Evolutionary conservation across 345 rosid genomes (phyloP), one percentile per base, ranked within the genome.

Genomic region (Syzygium grande): DNA sequence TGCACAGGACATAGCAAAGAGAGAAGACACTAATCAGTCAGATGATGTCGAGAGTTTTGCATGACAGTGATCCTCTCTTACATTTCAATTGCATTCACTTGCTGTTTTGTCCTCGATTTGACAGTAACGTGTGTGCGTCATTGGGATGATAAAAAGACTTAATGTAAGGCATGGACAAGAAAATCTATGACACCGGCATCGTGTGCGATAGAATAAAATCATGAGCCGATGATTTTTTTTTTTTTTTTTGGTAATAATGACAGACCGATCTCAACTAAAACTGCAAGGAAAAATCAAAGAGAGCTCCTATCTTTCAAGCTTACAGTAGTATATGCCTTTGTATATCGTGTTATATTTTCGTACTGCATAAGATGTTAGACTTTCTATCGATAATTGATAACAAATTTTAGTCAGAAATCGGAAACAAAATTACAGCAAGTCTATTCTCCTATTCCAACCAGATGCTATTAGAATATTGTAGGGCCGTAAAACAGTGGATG

Each of bases 1-100:
- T 95, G 94, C 93, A 85, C 14, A 80, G 21, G 34, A 80, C 38
- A 55, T 58, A 56, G 51, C 63, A 87, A 73, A 54, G 59, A 22
- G 6, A 53, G 80, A 43, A 7, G 52, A 43, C 21, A 30, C n/a
- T 22, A 29, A 49, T 63, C 56, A 85, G 89, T 88, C 56, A 52
- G 84, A 29, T 87, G 58, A 86, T 56, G 27, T 38, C 49, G 11
- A 73, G 49, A 34, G 7, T 38, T 38, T 73, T 73, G 27, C 83
- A 73, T 19, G 49, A 38, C 83, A 9, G 27, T 38, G 83, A 9
- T 10, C 49, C 41, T 38, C 27, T 73, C 49, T 19, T 38, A 73
- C 49, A 73, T 11, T 43, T 21, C 49, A 38, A 38, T 73, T 68
- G 46, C 43, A 68, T 68, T 34, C 79, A 34, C 9, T 21, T 38